Evolutionary conservation across 2,329 filamentous ascomycete species (phyloP), one percentile per base, ranked within the genome.

Genomic region (Aspergillus proliferans): DNA sequence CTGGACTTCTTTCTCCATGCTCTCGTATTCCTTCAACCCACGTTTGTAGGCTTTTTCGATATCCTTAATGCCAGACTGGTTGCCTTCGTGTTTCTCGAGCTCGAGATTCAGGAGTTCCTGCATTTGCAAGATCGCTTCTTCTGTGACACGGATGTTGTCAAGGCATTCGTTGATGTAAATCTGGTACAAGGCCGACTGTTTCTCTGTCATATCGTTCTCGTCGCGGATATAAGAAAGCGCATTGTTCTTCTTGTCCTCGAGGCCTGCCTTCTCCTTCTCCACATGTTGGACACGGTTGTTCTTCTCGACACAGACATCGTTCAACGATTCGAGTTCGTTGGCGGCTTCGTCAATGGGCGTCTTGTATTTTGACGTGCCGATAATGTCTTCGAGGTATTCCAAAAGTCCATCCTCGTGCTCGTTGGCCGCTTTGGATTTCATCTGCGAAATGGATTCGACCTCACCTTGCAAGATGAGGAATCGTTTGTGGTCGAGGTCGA

Each of bases 361-460:
- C 73, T 98, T 98, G 75, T 98, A 98, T 67, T 95, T 96, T 5
- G 93, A 97, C 0, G 93, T 98, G 54, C 94, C 93, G 60, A 98
- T 97, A 53, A 98, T 98, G 63, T 98, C 93, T 68, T 98, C 93
- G 0, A 98, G 81, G 56, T 98, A 98, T 68, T 98, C 93, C 15
- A 98, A 78, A 3, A 98, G 80, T 10, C 93, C 93, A 62, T 98
- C 93, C 52, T 98, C 93, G 63, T 97, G 92, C 67, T 98, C 93
- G 59, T 88, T 92, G 39, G 81, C 85, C 3, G 94, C 93, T 69
- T 98, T 98, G 15, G 94, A 80, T 71, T 98, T 98, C 93, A 98
- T 98, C 71, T 97, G 93, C 6, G 93, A 92, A 65, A 98, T 98
- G 0, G 92, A 96, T 69, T 98, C 93, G 51, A 98, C 93, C 68